phyloP scores from a whole-genome alignment of 1,284 basidiomycete species.

The Taiwanofungus camphoratus region DNA sequence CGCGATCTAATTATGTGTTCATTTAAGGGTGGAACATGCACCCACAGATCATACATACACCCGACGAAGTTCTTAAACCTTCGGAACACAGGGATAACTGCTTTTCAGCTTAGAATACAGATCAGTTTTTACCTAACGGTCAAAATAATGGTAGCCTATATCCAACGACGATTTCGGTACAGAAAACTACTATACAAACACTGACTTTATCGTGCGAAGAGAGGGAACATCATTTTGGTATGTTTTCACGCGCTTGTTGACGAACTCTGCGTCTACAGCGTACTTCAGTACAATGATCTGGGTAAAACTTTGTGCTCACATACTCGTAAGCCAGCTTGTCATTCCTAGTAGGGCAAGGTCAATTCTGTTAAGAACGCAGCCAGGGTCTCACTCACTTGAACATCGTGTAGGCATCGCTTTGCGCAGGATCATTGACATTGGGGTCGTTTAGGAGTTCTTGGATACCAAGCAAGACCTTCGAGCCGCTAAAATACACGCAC shows the following conservation, averaged over 20 bases:
- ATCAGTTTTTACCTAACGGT: too few relatives aligned
- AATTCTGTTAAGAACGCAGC: background rate
- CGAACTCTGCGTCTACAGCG: constrained; percentile 63
- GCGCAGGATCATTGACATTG: constrained; percentile 92
- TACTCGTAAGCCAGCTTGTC: constrained; percentile 88
- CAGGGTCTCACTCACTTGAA: constrained; percentile 70
- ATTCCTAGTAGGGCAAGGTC: constrained; percentile 49
- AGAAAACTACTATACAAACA: too few relatives aligned
- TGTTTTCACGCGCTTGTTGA: constrained; percentile 80
- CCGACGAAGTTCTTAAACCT: too few relatives aligned
- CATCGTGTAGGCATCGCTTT: constrained; percentile 96
- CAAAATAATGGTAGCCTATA: too few relatives aligned
- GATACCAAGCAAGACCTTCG: constrained; percentile 89
- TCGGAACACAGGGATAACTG: too few relatives aligned
- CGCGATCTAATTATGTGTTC: too few relatives aligned
- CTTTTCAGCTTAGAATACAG: too few relatives aligned
- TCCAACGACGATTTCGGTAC: too few relatives aligned
- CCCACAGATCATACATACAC: too few relatives aligned
- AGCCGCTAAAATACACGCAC: constrained; percentile 2
- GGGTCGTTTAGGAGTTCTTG: constrained; percentile 94
- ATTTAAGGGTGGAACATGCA: too few relatives aligned
- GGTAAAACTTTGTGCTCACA: constrained; percentile 27
- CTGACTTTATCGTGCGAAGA: too few relatives aligned
- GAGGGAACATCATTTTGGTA: constrained; percentile 77
- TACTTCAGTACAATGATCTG: constrained; percentile 6